Percentiles rank a stretch among this genome's conserved stretches.
Conservation (phyloP, 495 filamentous ascomycete species). For the Patellaria atrata region DNA sequence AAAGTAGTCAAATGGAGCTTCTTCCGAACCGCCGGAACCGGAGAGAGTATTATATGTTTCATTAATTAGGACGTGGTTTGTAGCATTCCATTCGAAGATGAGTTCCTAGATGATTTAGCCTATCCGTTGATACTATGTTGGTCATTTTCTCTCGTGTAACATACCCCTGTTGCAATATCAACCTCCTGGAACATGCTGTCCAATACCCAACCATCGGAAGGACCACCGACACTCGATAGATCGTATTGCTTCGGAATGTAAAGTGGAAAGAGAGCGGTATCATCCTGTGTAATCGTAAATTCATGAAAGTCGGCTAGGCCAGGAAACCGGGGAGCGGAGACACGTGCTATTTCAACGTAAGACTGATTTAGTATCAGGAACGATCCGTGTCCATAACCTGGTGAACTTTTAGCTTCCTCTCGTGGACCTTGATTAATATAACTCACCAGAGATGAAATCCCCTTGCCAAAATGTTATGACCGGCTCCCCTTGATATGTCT, state of each 20-base stretch:
- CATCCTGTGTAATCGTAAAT: constrained; percentile 5
- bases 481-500: constrained; percentile 5
- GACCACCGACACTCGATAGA: neutral
- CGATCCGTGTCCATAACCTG: constrained; percentile 4
- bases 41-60: neutral
- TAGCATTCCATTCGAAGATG: constrained; percentile 9
- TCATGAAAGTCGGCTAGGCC: constrained; percentile 8
- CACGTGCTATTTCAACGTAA: constrained; percentile 4
- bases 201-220: constrained; percentile 1
- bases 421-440: no score
- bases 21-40: neutral
- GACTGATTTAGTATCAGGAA: constrained; percentile 6
- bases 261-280: constrained; percentile 3
- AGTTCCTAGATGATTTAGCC: constrained; percentile 3
- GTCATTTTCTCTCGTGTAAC: constrained; percentile 9
- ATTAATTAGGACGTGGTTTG: constrained; percentile 5
- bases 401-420: no score
- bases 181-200: constrained; percentile 11
- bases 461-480: constrained; percentile 2
- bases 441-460: constrained; percentile 3
- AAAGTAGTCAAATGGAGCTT: constrained; percentile 9
- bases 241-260: constrained; percentile 4
- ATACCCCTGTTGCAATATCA: constrained; percentile 9
- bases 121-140: constrained; percentile 1
- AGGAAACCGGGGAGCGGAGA: neutral